A percentile compares a stretch with the other conserved stretches of the same genome.
Evolutionary conservation across 1,284 basidiomycete species (phyloP).

Genomic region (Fomes fomentarius): DNA sequence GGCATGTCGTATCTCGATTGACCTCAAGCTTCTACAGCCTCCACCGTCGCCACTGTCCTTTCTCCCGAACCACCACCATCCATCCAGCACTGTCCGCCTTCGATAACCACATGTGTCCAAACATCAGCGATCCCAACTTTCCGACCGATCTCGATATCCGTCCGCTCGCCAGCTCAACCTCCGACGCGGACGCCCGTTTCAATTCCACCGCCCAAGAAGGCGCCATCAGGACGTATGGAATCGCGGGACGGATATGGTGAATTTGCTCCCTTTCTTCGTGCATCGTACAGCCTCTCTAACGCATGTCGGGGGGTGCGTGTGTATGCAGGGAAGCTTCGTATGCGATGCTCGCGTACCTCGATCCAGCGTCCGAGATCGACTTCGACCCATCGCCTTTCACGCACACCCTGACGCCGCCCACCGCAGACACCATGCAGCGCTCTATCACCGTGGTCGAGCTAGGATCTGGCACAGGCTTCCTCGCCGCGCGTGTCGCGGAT

Average conservation of each 20-base stretch:
- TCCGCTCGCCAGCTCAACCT: slow-evolving; percentile 19
- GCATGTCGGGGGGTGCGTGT: neutral
- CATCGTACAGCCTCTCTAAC: neutral
- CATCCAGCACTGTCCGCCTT: too few species aligned
- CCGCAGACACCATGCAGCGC: neutral
- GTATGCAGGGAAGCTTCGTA: slow-evolving; percentile 74
- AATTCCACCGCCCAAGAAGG: slow-evolving; percentile 51
- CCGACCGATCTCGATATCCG: slow-evolving; percentile 31
- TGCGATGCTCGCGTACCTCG: slow-evolving; percentile 58
- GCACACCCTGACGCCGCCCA: neutral
- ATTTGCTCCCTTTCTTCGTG: slow-evolving; percentile 9
- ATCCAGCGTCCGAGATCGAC: slow-evolving; percentile 37
- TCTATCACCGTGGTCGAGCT: slow-evolving; percentile 58
- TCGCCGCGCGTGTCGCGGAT: slow-evolving; percentile 52
- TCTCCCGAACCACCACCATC: slow-evolving; percentile 1
- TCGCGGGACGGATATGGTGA: slow-evolving; percentile 79
- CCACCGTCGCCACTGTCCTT: neutral
- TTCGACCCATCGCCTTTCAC: slow-evolving; percentile 60
- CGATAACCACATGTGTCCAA: slow-evolving; percentile 1
- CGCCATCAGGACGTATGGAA: slow-evolving; percentile 72
- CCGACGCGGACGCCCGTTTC: slow-evolving; percentile 37
- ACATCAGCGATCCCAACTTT: slow-evolving; percentile 31
- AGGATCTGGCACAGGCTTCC: slow-evolving; percentile 73
- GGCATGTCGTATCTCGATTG: slow-evolving; percentile 15
- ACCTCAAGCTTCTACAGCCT: neutral